phyloP scores from a whole-genome alignment of 176 grass and related monocot species.

The Urochloa ruziziensis region DNA sequence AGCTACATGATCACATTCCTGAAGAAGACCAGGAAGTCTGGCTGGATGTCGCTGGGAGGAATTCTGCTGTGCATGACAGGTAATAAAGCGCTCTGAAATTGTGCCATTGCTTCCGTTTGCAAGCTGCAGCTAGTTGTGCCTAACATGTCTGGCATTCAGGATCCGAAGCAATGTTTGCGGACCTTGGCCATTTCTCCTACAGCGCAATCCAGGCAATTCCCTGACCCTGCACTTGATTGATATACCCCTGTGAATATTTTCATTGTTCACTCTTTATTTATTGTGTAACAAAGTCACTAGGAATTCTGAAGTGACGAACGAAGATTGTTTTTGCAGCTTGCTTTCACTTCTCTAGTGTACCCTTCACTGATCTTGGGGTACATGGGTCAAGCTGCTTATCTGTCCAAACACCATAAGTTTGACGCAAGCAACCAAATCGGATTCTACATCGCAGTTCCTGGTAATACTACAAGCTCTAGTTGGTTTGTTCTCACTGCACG shows the following conservation, averaged over 20 bases:
- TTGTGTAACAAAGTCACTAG: conserved; percentile 24
- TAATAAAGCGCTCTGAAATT: conserved; percentile 1
- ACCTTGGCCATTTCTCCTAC: conserved; percentile 97
- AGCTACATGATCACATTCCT: conserved; percentile 80
- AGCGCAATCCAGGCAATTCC: conserved; percentile 80
- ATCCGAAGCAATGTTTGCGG: conserved; percentile 98
- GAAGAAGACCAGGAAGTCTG: conserved; percentile 86
- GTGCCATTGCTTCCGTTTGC: conserved; percentile 12
- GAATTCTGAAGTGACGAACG: conserved; percentile 15
- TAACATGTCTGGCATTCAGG: conserved; percentile 48
- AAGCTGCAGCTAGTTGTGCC: background rate
- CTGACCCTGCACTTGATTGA: conserved; percentile 19
- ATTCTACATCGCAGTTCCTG: conserved; percentile 95
- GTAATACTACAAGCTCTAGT: conserved; percentile 27
- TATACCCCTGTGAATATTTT: background rate
- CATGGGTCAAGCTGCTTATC: conserved; percentile 96
- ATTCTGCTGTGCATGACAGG: conserved; percentile 97
- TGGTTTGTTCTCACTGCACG: background rate
- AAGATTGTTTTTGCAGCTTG: conserved; percentile 48
- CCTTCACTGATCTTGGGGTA: conserved; percentile 89
- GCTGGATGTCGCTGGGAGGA: conserved; percentile 96
- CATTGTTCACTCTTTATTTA: conserved; percentile 19
- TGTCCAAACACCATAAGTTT: conserved; percentile 71
- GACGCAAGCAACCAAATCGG: conserved; percentile 80
- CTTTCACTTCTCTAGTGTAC: conserved; percentile 88